Conservation (phyloP, 2,329 filamentous ascomycete genomes). For the Ophiostoma perfectum region DNA sequence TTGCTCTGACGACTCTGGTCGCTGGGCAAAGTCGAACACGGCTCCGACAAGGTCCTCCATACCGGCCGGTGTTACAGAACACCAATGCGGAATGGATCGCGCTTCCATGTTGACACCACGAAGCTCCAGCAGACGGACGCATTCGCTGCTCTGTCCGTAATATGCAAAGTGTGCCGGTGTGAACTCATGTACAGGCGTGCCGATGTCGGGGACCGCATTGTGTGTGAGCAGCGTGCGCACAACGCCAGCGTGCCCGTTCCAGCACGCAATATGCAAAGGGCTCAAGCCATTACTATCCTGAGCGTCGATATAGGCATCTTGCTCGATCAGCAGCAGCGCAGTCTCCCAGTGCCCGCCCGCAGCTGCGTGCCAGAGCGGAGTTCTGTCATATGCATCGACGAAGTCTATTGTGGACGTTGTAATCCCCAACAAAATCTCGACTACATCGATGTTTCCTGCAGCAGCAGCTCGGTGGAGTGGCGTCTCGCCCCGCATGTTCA, state of each 20-base stretch:
- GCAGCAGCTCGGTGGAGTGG: background rate
- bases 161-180: background rate
- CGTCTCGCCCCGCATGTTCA: background rate
- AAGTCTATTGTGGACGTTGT: background rate
- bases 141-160: background rate
- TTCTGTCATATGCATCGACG: background rate
- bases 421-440: background rate
- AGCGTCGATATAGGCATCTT: background rate
- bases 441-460: background rate
- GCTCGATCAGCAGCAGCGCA: background rate
- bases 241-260: background rate
- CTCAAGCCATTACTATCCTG: background rate
- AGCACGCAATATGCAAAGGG: background rate
- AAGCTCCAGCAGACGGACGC: background rate
- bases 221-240: background rate
- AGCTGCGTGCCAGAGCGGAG: background rate
- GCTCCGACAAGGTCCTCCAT: too few relatives aligned
- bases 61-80: too few relatives aligned
- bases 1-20: too few relatives aligned
- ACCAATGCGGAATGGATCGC: background rate
- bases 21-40: too few relatives aligned
- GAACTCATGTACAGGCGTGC: background rate
- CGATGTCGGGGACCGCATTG: background rate
- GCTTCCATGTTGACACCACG: background rate
- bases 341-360: background rate